Percentiles rank a stretch among this genome's conserved stretches.
These are phyloP conservation scores for Blastobotrys persicus DNA, from an alignment of 1,139 yeast species.

Conservation along the genomic window DNA sequence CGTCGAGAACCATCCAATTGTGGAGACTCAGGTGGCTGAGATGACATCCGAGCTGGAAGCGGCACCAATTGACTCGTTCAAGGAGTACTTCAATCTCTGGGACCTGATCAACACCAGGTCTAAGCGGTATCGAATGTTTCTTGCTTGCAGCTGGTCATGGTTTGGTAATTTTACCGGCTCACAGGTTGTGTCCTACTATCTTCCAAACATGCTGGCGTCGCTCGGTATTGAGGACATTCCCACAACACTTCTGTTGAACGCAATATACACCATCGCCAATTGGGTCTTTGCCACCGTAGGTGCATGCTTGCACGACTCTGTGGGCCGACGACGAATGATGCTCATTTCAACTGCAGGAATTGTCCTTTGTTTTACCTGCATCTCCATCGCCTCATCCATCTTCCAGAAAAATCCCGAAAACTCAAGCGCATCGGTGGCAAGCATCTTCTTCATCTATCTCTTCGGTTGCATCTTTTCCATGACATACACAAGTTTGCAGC, in stretches of 20 bases:
- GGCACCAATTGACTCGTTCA: slow-evolving; percentile 14
- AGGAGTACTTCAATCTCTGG: slow-evolving; percentile 18
- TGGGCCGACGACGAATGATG: slow-evolving; percentile 26
- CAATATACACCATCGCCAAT: slow-evolving; percentile 21
- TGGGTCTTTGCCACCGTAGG: slow-evolving; percentile 22
- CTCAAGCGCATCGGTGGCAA: slow-evolving; percentile 19
- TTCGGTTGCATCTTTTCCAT: slow-evolving; percentile 36
- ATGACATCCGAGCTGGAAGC: slow-evolving; percentile 17
- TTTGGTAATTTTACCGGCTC: slow-evolving; percentile 21
- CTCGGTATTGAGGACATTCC: slow-evolving; percentile 17
- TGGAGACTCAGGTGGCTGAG: slow-evolving; percentile 17
- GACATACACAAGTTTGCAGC: slow-evolving; percentile 29
- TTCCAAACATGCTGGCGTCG: slow-evolving; percentile 18
- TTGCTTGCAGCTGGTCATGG: slow-evolving; percentile 19
- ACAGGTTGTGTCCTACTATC: slow-evolving; percentile 19
- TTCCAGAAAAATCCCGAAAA: slow-evolving; percentile 15
- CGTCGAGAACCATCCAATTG: slow-evolving; percentile 18
- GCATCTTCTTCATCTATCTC: slow-evolving; percentile 38
- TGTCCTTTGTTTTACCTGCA: slow-evolving; percentile 19
- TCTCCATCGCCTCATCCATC: slow-evolving; percentile 21
- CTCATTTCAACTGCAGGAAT: slow-evolving; percentile 18
- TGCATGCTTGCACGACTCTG: slow-evolving; percentile 20
- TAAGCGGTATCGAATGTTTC: slow-evolving; percentile 17
- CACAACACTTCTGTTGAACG: slow-evolving; percentile 20
- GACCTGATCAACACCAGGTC: slow-evolving; percentile 17